A percentile compares a stretch with the other conserved stretches of the same genome.
Evolutionary conservation across 2,329 filamentous ascomycete species (phyloP).

Genomic region (Alternaria incomplexa): DNA sequence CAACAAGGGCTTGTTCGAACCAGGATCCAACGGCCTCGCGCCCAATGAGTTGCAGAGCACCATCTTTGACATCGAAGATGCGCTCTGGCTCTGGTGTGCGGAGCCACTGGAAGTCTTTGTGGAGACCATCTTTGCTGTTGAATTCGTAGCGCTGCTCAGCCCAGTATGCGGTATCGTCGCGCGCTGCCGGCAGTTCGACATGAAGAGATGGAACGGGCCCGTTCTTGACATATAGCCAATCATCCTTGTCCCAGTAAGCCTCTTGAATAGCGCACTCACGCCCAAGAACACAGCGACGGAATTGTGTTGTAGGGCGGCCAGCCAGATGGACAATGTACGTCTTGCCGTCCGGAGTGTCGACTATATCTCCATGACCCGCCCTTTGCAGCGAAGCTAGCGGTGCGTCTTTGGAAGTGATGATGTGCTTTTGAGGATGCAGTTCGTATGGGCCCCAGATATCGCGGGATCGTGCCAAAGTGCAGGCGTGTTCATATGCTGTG

Average conservation of each 20-base stretch:
- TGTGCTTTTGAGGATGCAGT: conserved; percentile 48
- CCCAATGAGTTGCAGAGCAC: conserved; percentile 60
- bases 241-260: conserved; percentile 64
- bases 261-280: conserved; percentile 59
- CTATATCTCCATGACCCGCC: conserved; percentile 47
- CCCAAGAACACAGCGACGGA: conserved; percentile 44
- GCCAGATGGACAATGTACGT: conserved; percentile 45
- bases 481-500: conserved; percentile 50
- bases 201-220: conserved; percentile 56
- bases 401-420: conserved; percentile 51
- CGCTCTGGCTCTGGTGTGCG: conserved; percentile 57
- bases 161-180: conserved; percentile 44
- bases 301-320: conserved; percentile 42
- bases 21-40: conserved; percentile 58
- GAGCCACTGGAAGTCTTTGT: conserved; percentile 64
- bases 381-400: conserved; percentile 40
- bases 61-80: conserved; percentile 55
- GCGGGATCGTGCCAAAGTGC: conserved; percentile 47
- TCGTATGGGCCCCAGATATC: conserved; percentile 53
- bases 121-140: conserved; percentile 52
- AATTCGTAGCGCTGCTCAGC: conserved; percentile 57
- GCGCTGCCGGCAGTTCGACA: conserved; percentile 37
- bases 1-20: conserved; percentile 60
- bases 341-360: conserved; percentile 42
- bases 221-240: conserved; percentile 68